Conservation (phyloP, 2,329 filamentous ascomycete genomes). For the Cladosporium sp. region DNA sequence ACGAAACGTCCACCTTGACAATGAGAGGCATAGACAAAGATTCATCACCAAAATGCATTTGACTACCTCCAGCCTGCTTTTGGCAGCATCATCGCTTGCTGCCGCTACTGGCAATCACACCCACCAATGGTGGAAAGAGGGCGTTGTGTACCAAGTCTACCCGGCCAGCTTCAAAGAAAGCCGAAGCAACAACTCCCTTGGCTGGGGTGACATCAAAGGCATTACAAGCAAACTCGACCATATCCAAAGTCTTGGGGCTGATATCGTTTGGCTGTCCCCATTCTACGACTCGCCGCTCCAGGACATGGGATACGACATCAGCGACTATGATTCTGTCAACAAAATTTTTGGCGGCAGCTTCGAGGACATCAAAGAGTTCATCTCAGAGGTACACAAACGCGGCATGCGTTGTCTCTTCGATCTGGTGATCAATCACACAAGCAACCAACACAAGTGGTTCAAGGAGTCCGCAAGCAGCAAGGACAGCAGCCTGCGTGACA, state of each 20-base stretch:
- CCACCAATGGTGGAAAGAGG: constrained; percentile 43
- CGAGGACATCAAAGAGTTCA: constrained; percentile 59
- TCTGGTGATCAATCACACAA: constrained; percentile 72
- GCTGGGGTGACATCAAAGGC: constrained; percentile 57
- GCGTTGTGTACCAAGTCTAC: constrained; percentile 42
- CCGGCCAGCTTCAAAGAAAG: constrained; percentile 43
- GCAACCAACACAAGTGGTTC: constrained; percentile 66
- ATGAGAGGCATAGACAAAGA: too few relatives aligned
- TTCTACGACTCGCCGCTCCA: constrained; percentile 60
- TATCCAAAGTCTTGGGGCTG: constrained; percentile 54
- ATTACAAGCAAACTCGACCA: constrained; percentile 59
- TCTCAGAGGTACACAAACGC: constrained; percentile 54
- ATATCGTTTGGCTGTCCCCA: constrained; percentile 63
- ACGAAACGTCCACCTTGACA: neutral
- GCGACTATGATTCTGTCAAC: constrained; percentile 62
- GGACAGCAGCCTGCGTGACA: constrained; percentile 62
- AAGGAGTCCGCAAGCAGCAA: constrained; percentile 59
- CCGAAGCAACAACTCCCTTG: constrained; percentile 43
- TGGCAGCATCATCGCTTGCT: constrained; percentile 4
- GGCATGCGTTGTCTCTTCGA: constrained; percentile 69
- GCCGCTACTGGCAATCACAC: constrained; percentile 1
- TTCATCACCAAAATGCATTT: neutral
- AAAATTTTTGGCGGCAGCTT: constrained; percentile 63
- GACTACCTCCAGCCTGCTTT: neutral
- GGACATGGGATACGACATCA: constrained; percentile 66